Percentiles rank a stretch among this genome's conserved stretches.
phyloP scores from a whole-genome alignment of 139 green algal genomes.

The Chlorella sorokiniana region DNA sequence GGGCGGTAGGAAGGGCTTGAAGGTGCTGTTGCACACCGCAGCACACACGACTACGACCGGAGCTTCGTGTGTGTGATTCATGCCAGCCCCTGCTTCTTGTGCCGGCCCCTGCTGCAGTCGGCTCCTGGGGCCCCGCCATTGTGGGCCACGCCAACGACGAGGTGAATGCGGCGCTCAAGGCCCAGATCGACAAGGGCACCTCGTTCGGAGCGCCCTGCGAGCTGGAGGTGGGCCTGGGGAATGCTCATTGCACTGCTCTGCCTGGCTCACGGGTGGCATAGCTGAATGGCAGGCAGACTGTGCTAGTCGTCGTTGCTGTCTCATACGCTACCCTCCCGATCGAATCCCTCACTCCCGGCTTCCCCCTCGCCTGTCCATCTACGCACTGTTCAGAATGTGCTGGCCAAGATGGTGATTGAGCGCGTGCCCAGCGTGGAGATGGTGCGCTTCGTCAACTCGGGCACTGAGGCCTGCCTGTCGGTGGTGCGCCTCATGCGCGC shows the following conservation, averaged over 20 bases:
- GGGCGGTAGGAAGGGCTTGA: background rate
- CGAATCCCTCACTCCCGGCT: background rate
- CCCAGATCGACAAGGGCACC: conserved; percentile 96
- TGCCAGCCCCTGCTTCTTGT: background rate
- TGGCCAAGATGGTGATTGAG: conserved; percentile 98
- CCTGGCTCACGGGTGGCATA: too few species aligned
- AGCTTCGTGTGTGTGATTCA: background rate
- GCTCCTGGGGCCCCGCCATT: conserved; percentile 97
- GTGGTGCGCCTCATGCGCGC: conserved; percentile 98
- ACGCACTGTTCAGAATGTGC: conserved; percentile 76
- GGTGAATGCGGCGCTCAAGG: conserved; percentile 90
- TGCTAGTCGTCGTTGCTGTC: too few species aligned
- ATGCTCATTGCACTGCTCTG: background rate
- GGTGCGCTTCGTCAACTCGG: conserved; percentile 97
- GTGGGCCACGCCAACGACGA: conserved; percentile 93
- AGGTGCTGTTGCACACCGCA: background rate
- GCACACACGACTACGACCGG: background rate
- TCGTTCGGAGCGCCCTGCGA: conserved; percentile 96
- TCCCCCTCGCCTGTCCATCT: background rate
- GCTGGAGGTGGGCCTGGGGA: conserved; percentile 80
- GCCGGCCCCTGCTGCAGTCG: conserved; percentile 55
- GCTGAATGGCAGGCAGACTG: too few species aligned
- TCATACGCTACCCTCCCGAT: too few species aligned
- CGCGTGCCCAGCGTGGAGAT: conserved; percentile 97
- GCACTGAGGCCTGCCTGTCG: conserved; percentile 98